Evolutionary conservation across 1,284 basidiomycete genomes (phyloP).

Genomic region (Moesziomyces sp.): DNA sequence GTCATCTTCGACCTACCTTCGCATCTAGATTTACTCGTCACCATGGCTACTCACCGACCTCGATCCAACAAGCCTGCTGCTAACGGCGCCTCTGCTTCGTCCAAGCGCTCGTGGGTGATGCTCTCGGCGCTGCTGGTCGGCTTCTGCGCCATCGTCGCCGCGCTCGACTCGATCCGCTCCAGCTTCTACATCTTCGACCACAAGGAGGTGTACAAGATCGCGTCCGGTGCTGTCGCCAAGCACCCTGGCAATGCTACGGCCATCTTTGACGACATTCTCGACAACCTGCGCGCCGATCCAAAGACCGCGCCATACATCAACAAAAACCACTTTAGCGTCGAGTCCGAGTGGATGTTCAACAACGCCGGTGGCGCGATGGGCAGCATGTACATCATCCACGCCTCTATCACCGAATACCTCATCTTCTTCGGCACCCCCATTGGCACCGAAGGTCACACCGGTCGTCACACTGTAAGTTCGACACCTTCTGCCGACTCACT

Average conservation of each 20-base stretch:
- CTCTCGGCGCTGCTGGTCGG: conserved; percentile 31
- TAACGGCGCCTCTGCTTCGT: conserved; percentile 3
- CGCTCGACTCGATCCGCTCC: conserved; percentile 40
- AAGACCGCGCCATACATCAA: conserved; percentile 59
- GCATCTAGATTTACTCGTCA: neutral
- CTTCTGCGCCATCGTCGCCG: conserved; percentile 27
- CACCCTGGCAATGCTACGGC: conserved; percentile 57
- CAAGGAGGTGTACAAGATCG: conserved; percentile 50
- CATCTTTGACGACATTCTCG: conserved; percentile 63
- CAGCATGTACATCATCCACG: conserved; percentile 96
- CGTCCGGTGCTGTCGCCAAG: conserved; percentile 46
- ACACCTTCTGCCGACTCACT: neutral
- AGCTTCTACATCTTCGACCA: conserved; percentile 65
- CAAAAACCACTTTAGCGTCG: conserved; percentile 51
- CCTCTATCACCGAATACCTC: conserved; percentile 82
- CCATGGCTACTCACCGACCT: conserved; percentile 38
- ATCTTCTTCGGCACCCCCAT: conserved; percentile 93
- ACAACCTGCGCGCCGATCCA: conserved; percentile 52
- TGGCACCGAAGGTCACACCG: conserved; percentile 95
- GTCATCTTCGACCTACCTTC: neutral
- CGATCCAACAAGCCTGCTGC: conserved; percentile 17
- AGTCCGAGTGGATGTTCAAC: conserved; percentile 92
- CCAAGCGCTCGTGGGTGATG: conserved; percentile 28
- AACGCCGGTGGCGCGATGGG: conserved; percentile 99
- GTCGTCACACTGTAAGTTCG: conserved; percentile 77